These are phyloP conservation scores for Aspergillus alliaceus DNA, from an alignment of 2,329 filamentous ascomycete species.

Conservation along the genomic window DNA sequence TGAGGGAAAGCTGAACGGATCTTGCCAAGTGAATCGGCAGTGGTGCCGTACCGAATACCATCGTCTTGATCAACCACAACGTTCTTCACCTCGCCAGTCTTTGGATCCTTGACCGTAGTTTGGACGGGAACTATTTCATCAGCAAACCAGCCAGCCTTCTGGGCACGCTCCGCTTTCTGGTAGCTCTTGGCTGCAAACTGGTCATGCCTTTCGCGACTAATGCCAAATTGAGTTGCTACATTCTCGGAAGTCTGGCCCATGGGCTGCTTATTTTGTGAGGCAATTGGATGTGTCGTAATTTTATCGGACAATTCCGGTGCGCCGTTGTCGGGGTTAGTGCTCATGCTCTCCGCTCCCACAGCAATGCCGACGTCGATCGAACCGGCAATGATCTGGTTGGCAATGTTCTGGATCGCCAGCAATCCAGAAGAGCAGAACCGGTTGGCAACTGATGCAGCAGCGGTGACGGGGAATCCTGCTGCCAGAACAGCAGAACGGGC, in stretches of 20 bases:
- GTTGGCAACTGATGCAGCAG: constrained; percentile 80
- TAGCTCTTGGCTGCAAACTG: constrained; percentile 82
- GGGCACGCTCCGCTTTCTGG: constrained; percentile 79
- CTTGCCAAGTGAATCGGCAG: constrained; percentile 77
- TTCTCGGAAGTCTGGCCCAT: constrained; percentile 93
- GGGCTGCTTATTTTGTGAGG: constrained; percentile 87
- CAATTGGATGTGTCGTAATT: constrained; percentile 71
- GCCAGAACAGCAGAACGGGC: constrained; percentile 84
- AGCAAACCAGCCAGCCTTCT: constrained; percentile 78
- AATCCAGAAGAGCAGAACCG: constrained; percentile 88
- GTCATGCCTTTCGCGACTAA: constrained; percentile 72
- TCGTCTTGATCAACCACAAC: constrained; percentile 80
- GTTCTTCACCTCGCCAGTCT: constrained; percentile 77
- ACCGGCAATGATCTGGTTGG: constrained; percentile 82
- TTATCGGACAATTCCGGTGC: constrained; percentile 82
- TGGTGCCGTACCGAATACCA: constrained; percentile 79
- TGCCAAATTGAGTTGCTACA: constrained; percentile 77
- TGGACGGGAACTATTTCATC: constrained; percentile 83
- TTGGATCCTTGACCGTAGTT: constrained; percentile 81
- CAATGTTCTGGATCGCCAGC: constrained; percentile 85
- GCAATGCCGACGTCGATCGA: constrained; percentile 92
- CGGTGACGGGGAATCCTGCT: constrained; percentile 78
- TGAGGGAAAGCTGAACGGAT: constrained; percentile 84
- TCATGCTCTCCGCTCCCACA: constrained; percentile 93
- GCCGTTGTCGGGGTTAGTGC: constrained; percentile 74